Evolutionary conservation across 352 stramenopile genomes (phyloP).

Genomic region (Globisporangium orthogonon): DNA sequence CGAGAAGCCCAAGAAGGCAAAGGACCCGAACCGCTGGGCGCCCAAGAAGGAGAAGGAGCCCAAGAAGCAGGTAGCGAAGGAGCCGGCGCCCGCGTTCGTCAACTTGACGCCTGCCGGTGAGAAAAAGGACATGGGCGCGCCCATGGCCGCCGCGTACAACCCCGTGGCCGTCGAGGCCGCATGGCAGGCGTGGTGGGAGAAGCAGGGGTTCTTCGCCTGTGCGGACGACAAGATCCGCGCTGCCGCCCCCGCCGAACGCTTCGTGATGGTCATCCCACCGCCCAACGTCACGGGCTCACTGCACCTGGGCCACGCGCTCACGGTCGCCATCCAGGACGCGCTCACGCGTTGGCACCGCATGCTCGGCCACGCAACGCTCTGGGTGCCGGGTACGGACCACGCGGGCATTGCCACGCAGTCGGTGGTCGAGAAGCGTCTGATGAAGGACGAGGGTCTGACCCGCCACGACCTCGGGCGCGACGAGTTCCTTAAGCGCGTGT

Average conservation of each 20-base stretch:
- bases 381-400: conserved; percentile 97
- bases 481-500: conserved; percentile 93
- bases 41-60: conserved; percentile 82
- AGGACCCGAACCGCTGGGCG: conserved; percentile 90
- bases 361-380: conserved; percentile 95
- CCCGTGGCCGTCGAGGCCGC: conserved; percentile 95
- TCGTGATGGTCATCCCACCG: conserved; percentile 96
- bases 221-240: conserved; percentile 79
- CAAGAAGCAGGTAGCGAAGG: conserved; percentile 64
- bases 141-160: conserved; percentile 94
- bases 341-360: conserved; percentile 98
- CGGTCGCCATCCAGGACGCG: conserved; percentile 96
- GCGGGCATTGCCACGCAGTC: conserved; percentile 98
- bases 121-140: conserved; percentile 90
- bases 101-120: conserved; percentile 93
- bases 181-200: conserved; percentile 99
- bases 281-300: conserved; percentile 88
- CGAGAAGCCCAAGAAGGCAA: conserved; percentile 91
- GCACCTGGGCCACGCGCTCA: conserved; percentile 98
- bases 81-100: conserved; percentile 59
- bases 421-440: conserved; percentile 86
- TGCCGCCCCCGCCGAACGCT: conserved; percentile 83
- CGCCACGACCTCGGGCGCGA: conserved; percentile 89
- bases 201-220: conserved; percentile 93
- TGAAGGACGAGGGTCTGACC: conserved; percentile 77